phyloP scores from a whole-genome alignment of 495 filamentous ascomycete genomes.

The Penicillium daleae region DNA sequence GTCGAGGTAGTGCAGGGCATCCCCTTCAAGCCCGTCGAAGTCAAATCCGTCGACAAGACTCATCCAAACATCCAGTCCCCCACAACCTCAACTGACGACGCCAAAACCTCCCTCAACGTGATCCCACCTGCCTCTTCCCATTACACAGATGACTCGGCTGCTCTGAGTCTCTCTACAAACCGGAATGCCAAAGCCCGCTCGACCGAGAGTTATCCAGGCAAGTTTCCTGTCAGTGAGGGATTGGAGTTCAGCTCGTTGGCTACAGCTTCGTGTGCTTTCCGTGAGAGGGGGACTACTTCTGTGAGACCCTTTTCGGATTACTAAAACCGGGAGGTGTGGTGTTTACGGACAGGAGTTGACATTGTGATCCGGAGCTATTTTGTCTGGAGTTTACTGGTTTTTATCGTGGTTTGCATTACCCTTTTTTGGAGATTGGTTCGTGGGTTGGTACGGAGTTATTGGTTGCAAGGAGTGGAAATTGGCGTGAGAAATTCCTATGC shows the following conservation, averaged over 20 bases:
- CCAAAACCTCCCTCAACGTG: neutral
- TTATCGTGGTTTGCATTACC: neutral
- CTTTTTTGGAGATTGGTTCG: neutral
- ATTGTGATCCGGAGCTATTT: neutral
- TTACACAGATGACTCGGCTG: slow-evolving; percentile 4
- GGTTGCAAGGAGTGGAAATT: neutral
- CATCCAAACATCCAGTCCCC: neutral
- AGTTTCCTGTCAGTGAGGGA: slow-evolving; percentile 42
- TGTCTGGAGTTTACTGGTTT: too few species aligned
- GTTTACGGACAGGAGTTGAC: neutral
- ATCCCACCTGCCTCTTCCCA: neutral
- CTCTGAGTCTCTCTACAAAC: slow-evolving; percentile 7
- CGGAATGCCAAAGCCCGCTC: slow-evolving; percentile 27
- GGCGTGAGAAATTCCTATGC: neutral
- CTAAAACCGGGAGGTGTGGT: slow-evolving; percentile 1
- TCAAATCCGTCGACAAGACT: neutral
- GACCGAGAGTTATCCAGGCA: slow-evolving; percentile 41
- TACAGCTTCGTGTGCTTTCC: slow-evolving; percentile 29
- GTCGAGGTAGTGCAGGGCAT: neutral
- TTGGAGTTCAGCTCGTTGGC: slow-evolving; percentile 34
- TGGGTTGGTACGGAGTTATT: neutral
- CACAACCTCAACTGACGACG: neutral
- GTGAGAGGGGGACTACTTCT: slow-evolving; percentile 32
- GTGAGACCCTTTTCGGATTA: slow-evolving; percentile 45
- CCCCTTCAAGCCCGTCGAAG: neutral